Evolutionary conservation across 176 grass and related monocot genomes (phyloP), one percentile per base, ranked within the genome.

Genomic region (Eragrostis curvula): DNA sequence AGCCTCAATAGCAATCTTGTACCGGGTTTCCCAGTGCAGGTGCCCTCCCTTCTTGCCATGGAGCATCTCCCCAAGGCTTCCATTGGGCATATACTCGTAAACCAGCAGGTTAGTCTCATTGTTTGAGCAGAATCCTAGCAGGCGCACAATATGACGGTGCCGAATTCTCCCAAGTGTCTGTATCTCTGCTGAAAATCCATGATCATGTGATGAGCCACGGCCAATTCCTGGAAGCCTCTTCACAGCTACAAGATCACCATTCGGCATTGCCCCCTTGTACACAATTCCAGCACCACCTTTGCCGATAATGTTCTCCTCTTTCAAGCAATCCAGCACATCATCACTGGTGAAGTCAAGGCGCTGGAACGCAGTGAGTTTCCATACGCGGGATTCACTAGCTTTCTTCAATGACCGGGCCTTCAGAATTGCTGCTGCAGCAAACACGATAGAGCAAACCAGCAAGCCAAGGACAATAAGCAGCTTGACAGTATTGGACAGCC

Each of bases 11-110:
- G 96, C 96, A 24, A 98, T 91, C 79, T 93, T 98, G 79, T 89
- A 93, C 61, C 96, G 69, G 51, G 92, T 93, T 42, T 95, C 90
- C 96, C 96, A 98, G 1, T 89, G 90, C 68, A 98, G 72, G 70
- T 95, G 90, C 2, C 87, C 90, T 0, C 92, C 90, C 25, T 98
- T 98, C 85, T 98, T 98, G 15, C 96, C 92, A 70, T 98, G 96
- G 80, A 98, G 90, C 50, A 98, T 78, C 79, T 98, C 96, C 72
- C 96, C 96, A 42, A 98, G 89, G 61, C 96, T 98, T 1, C 96
- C 96, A 86, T 95, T 98, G 9, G 96, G 96, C 96, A 98, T 98
- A 75, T 93, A 98, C 73, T 98, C 96, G 41, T 98, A 98, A 24
- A 98, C 92, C 55, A 98, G 70, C 9, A 98, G 85, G 68, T 98